phyloP scores from a whole-genome alignment of 768 basidiomycete species.

The Pleurotus platypus region DNA sequence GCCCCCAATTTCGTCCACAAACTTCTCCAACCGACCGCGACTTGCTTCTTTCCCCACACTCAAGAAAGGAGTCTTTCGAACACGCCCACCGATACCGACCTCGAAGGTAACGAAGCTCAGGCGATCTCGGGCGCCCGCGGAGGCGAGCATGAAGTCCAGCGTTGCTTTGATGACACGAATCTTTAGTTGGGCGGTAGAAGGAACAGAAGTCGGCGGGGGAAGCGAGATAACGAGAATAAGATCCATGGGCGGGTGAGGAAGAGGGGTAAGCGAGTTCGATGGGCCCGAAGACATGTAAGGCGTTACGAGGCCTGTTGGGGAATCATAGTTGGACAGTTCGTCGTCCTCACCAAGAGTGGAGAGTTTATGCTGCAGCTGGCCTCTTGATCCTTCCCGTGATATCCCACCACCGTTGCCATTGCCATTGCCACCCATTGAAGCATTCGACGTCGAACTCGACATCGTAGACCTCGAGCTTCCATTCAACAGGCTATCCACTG shows the following conservation, averaged over 20 bases:
- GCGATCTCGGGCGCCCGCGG: constrained; percentile 74
- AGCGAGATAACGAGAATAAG: constrained; percentile 90
- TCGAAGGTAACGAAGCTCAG: constrained; percentile 92
- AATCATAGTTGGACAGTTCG: constrained; percentile 55
- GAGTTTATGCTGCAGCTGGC: constrained; percentile 46
- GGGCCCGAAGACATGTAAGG: constrained; percentile 73
- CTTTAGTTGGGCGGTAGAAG: constrained; percentile 83
- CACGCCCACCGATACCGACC: constrained; percentile 74
- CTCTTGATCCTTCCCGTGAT: constrained; percentile 18
- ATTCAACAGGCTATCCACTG: constrained; percentile 66
- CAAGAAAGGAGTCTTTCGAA: constrained; percentile 94
- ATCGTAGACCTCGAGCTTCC: constrained; percentile 63
- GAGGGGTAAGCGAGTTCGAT: constrained; percentile 76
- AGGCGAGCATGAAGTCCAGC: constrained; percentile 81
- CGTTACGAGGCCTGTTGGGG: constrained; percentile 55
- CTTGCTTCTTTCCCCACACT: constrained; percentile 66
- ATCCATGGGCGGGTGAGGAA: constrained; percentile 86
- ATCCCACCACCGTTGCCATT: background rate
- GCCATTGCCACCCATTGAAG: constrained; percentile 32
- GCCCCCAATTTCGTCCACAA: constrained; percentile 68
- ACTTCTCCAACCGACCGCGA: constrained; percentile 65
- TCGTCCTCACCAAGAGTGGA: constrained; percentile 72
- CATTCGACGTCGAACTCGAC: constrained; percentile 74
- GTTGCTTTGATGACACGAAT: constrained; percentile 85
- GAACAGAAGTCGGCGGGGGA: constrained; percentile 66